phyloP scores from a whole-genome alignment of 192 early-diverging fungal genomes.

The Umbelopsis sp. region DNA sequence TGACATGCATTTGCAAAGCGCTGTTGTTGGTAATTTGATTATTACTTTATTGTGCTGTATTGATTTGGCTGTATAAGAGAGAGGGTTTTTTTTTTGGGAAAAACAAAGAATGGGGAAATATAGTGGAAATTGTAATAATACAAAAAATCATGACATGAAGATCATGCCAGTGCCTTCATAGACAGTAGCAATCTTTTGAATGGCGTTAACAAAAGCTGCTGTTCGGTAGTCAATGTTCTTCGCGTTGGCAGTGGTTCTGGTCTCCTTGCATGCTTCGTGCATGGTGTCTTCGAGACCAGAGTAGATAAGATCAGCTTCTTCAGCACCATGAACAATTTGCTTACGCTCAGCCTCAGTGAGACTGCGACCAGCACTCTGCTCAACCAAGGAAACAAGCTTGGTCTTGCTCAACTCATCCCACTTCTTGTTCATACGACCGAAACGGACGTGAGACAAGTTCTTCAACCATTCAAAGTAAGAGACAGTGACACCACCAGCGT shows the following conservation, averaged over 20 bases:
- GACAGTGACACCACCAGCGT: conserved; percentile 85
- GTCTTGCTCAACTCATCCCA: conserved; percentile 81
- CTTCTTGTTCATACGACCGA: conserved; percentile 83
- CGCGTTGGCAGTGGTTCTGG: conserved; percentile 64
- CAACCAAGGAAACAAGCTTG: conserved; percentile 70
- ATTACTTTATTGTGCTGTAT: not conserved
- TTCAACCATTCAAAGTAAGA: conserved; percentile 87
- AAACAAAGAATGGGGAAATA: not conserved
- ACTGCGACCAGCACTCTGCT: conserved; percentile 74
- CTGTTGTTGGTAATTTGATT: too few relatives aligned
- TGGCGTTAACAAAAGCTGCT: conserved; percentile 77
- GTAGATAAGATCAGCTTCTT: conserved; percentile 84
- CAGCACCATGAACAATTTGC: conserved; percentile 77
- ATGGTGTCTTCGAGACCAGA: conserved; percentile 88
- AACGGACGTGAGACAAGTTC: conserved; percentile 82
- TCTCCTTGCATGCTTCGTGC: conserved; percentile 78
- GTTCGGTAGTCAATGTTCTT: conserved; percentile 76
- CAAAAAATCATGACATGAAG: conserved; percentile 56
- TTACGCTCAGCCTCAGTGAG: conserved; percentile 75
- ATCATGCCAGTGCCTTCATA: conserved; percentile 77
- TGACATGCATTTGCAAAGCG: too few relatives aligned
- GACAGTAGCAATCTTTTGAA: conserved; percentile 80
- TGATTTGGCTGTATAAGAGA: not conserved
- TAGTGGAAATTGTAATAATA: not conserved
- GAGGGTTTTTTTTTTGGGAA: not conserved